Evolutionary conservation across 768 basidiomycete genomes (phyloP).

Genomic region (Xerocomus potaroensis): DNA sequence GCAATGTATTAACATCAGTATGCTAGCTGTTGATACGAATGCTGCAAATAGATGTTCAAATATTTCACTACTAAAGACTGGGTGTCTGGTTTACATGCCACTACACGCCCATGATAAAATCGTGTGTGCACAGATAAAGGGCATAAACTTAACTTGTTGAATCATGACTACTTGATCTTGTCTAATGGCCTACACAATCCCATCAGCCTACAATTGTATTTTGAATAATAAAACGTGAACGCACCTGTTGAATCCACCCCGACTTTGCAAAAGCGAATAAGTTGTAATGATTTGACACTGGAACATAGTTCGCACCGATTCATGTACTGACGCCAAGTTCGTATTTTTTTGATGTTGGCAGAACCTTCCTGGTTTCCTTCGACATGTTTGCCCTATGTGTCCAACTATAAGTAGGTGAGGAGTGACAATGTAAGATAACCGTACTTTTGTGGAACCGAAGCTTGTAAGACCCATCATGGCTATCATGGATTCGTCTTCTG

Average conservation of each 20-base stretch:
- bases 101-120: slow-evolving; percentile 10
- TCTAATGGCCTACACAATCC: slow-evolving; percentile 68
- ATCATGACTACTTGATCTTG: slow-evolving; percentile 73
- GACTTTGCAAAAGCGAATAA: slow-evolving; percentile 38
- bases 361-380: slow-evolving; percentile 76
- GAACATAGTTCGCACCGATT: slow-evolving; percentile 57
- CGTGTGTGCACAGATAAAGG: slow-evolving; percentile 1
- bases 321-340: slow-evolving; percentile 99
- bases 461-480: slow-evolving; percentile 85
- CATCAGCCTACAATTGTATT: slow-evolving; percentile 14
- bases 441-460: slow-evolving; percentile 87
- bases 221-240: not conserved
- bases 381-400: slow-evolving; percentile 66
- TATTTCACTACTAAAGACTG: too few relatives aligned
- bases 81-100: not conserved
- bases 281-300: slow-evolving; percentile 2
- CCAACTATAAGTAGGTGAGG: not conserved
- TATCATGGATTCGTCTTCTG: slow-evolving; percentile 80
- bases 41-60: slow-evolving; percentile 23
- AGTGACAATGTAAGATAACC: slow-evolving; percentile 2
- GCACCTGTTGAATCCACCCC: slow-evolving; percentile 83
- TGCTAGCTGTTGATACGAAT: slow-evolving; percentile 23
- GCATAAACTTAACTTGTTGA: slow-evolving; percentile 17
- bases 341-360: slow-evolving; percentile 67
- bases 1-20: slow-evolving; percentile 26